Base-by-base conservation (phyloP, 257 asterid species). In the Solanum bulbocastanum region DNA sequence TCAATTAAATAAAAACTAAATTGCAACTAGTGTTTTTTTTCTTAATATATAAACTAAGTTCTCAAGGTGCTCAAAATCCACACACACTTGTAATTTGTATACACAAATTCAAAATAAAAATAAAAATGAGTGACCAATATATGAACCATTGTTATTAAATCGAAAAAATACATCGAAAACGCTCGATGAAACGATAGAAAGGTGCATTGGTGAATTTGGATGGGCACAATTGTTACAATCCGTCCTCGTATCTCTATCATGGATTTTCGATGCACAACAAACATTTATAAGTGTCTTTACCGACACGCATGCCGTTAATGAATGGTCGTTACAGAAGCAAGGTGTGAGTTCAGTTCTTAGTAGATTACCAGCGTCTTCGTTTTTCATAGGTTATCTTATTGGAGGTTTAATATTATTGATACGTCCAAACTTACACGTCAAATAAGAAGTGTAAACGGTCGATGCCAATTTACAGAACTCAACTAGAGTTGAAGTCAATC, bases 181-280 rank as follows among this genome's bases (percentile, higher is more conserved):
- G 87, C 15, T 88, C 93, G 96, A 95, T 87, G 94, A 92, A 65
- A 91, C 92, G 2, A 92, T 94, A 35, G 98, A 95, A 71, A 88
- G 85, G 46, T 95, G 94, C 93, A 91, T 95, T 44, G 96, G 98
- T 6, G 92, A 90, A 16, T 92, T 95, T 6, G 92, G 94, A n/a
- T 92, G 98, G 96, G 87, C 87, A 11, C 94, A 92, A 12, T 85
- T 93, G 23, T 36, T 95, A 36, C 98, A 93, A 82, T 89, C 93
- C 69, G 44, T 89, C 39, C 92, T 94, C 7, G 90, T 93, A 4
- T 93, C 98, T 1, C 49, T 95, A 13, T 92, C 98, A 3, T 95
- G 98, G 96, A 58, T 91, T 84, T 94, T 95, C 90, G 98, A 95
- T 33, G 98, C 96, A 0, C 98, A 95, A 60, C 96, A 91, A 65